Base-by-base conservation (phyloP, 495 filamentous ascomycete species). In the Hypomontagnella submonticulosa region DNA sequence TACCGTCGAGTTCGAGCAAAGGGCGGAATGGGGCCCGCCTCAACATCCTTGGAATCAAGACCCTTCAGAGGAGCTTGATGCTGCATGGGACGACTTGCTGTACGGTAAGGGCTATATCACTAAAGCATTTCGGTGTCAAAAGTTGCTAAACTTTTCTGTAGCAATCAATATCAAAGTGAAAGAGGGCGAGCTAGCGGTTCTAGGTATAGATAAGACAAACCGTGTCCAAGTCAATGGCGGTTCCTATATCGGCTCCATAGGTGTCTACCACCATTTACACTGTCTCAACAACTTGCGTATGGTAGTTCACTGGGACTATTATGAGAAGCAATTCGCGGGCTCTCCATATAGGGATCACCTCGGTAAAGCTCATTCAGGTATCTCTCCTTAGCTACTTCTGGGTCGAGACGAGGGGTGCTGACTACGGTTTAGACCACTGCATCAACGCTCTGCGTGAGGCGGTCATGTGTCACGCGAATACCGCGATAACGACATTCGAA, bases 191-290 rank as follows among this genome's bases (percentile, higher is more conserved):
- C 37, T 77, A 36, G 42, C 38, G 9, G 5, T 30, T 9, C 33
- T 71, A 13, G 57, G 49, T 0, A 60, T 69, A 27, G 71, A 70
- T 44, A 68, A 56, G 38, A 66, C 43, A 2, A 70, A 73, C 16
- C 64, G 71, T 8, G 61, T 58, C 19, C 67, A 68, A 16, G 54
- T 68, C 7, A 67, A 70, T 23, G 70, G 63, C 8, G 72, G 71
- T n/a, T 51, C 70, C 40, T 73, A 73, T 53, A 40, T 71, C 5
- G 73, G 59, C 4, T 70, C 62, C 19, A 32, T 77, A 37, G 71
- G 72, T 12, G 73, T 75, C 12, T 71, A 69, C 37, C 75, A 77
- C 50, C 62, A 73, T 37, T 33, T 77, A 2, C 75, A 77, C 52
- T 77, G 75, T 36, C 30, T 74, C 19, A 69, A 68, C 8, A 66